Percentiles rank a stretch among this genome's conserved stretches.
These are phyloP conservation scores for Colletotrichum viniferum DNA, from an alignment of 2,329 filamentous ascomycete species.

Conservation along the genomic window DNA sequence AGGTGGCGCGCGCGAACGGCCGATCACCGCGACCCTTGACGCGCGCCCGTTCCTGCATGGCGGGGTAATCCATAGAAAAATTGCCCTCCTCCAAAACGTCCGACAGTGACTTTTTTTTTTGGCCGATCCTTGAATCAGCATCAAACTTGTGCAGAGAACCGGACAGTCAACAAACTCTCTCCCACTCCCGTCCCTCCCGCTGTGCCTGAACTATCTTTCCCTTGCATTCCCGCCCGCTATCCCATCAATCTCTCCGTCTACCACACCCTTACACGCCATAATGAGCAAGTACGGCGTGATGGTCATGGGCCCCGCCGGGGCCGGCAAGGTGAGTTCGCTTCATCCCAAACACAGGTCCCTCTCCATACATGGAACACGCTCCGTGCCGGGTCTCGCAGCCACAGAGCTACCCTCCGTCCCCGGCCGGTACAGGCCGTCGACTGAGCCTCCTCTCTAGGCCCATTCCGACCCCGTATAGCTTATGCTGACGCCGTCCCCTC, in stretches of 20 bases:
- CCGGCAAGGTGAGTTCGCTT: conserved; percentile 72
- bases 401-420: neutral
- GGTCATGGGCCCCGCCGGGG: conserved; percentile 95
- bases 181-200: neutral
- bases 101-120: neutral
- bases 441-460: neutral
- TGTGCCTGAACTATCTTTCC: neutral
- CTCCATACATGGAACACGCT: neutral
- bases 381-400: neutral
- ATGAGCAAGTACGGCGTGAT: conserved; percentile 97
- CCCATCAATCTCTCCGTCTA: neutral
- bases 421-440: neutral
- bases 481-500: neutral
- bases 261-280: conserved; percentile 26
- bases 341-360: neutral
- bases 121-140: neutral
- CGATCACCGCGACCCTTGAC: conserved; percentile 17
- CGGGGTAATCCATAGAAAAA: conserved; percentile 19
- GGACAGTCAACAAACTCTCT: neutral
- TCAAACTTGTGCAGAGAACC: neutral
- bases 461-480: neutral
- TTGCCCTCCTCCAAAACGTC: neutral
- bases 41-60: conserved; percentile 21
- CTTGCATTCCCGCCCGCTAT: neutral
- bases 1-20: conserved; percentile 4